Conservation (phyloP, 257 asterid genomes). For the Marsdenia floribunda region DNA sequence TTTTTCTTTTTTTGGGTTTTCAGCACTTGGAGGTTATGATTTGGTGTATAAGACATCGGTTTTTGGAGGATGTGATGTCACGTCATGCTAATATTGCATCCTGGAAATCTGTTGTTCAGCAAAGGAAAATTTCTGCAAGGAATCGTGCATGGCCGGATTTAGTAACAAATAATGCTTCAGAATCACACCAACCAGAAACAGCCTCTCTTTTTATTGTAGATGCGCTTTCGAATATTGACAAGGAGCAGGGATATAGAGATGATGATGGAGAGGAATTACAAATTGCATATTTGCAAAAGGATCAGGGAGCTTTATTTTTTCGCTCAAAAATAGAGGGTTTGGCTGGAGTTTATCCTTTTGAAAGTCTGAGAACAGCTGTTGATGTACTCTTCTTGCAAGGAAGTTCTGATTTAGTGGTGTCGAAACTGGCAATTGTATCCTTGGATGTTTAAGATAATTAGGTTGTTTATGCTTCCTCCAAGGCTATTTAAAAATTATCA, state of each 20-base stretch:
- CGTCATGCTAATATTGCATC: slow-evolving; percentile 49
- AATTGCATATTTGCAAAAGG: slow-evolving; percentile 40
- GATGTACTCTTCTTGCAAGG: slow-evolving; percentile 88
- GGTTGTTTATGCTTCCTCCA: background rate
- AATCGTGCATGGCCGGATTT: slow-evolving; percentile 82
- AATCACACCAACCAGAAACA: slow-evolving; percentile 27
- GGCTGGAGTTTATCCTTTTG: slow-evolving; percentile 80
- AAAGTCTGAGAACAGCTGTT: slow-evolving; percentile 64
- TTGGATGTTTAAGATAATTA: slow-evolving; percentile 3
- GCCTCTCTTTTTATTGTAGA: slow-evolving; percentile 83
- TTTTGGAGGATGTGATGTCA: slow-evolving; percentile 55
- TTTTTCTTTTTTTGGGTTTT: background rate
- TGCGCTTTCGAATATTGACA: slow-evolving; percentile 76
- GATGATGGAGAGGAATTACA: slow-evolving; percentile 45
- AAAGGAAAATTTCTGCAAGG: slow-evolving; percentile 69
- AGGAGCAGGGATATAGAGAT: slow-evolving; percentile 42
- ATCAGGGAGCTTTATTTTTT: slow-evolving; percentile 35
- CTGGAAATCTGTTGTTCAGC: slow-evolving; percentile 56
- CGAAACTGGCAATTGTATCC: slow-evolving; percentile 98
- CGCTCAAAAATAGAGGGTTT: slow-evolving; percentile 60
- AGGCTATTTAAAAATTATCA: background rate
- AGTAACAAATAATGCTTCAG: slow-evolving; percentile 27
- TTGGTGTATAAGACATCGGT: slow-evolving; percentile 84
- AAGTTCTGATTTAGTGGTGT: slow-evolving; percentile 75
- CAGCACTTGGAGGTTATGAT: slow-evolving; percentile 87